These are phyloP conservation scores for Neotropicomus parvogracilis DNA, from an alignment of 1,284 basidiomycete species.

Conservation along the genomic window DNA sequence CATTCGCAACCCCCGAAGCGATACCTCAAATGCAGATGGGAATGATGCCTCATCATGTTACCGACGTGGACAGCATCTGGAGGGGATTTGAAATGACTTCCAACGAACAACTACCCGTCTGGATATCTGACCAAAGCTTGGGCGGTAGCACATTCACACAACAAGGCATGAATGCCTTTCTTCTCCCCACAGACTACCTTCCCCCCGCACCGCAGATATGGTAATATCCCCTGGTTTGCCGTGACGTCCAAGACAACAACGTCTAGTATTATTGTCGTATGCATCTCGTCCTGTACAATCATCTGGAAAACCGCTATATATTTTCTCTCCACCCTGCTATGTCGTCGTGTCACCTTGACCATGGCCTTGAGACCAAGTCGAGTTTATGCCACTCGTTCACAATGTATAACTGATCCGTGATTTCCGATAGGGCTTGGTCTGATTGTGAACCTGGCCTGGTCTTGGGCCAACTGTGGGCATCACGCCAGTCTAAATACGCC, in stretches of 20 bases:
- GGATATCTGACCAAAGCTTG: conserved; percentile 77
- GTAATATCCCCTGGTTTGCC: conserved; percentile 34
- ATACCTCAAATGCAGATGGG: conserved; percentile 34
- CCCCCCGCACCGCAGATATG: conserved; percentile 69
- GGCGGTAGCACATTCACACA: conserved; percentile 72
- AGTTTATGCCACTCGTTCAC: neutral
- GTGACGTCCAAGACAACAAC: conserved; percentile 3
- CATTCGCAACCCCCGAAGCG: conserved; percentile 47
- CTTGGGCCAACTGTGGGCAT: conserved; percentile 1
- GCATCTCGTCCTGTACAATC: conserved; percentile 22
- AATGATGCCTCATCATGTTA: conserved; percentile 34
- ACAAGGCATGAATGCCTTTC: conserved; percentile 78
- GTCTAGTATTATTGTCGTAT: conserved; percentile 26
- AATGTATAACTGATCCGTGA: neutral
- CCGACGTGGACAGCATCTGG: conserved; percentile 71
- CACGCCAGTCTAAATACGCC: conserved; percentile 1
- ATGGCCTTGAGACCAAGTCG: neutral
- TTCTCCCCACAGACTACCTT: conserved; percentile 70
- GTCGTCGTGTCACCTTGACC: conserved; percentile 6
- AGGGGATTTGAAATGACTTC: conserved; percentile 66
- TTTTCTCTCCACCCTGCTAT: conserved; percentile 11
- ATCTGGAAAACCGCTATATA: conserved; percentile 20
- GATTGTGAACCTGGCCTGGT: conserved; percentile 11
- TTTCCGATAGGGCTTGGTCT: conserved; percentile 12
- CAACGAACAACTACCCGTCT: conserved; percentile 72